A percentile compares a stretch with the other conserved stretches of the same genome.
phyloP scores from a whole-genome alignment of 495 filamentous ascomycete genomes.

The Alectoria sarmentosa region DNA sequence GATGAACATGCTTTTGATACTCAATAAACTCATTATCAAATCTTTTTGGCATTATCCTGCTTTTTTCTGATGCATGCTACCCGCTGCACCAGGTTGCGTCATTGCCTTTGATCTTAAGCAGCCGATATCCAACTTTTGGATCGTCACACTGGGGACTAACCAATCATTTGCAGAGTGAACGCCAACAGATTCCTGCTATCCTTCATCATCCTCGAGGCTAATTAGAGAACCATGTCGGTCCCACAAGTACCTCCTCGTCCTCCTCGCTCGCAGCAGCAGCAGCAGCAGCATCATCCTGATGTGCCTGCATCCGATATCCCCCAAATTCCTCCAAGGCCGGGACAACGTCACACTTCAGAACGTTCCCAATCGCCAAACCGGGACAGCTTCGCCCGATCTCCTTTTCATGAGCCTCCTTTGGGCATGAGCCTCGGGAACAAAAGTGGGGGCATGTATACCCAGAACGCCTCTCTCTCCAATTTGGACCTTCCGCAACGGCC shows the following conservation, averaged over 20 bases:
- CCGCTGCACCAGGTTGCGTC: background rate
- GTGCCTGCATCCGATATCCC: constrained; percentile 36
- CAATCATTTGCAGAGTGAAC: constrained; percentile 6
- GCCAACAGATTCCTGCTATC: background rate
- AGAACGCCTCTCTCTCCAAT: constrained; percentile 34
- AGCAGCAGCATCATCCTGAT: constrained; percentile 28
- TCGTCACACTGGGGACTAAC: constrained; percentile 11
- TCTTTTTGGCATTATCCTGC: background rate
- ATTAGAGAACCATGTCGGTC: constrained; percentile 35
- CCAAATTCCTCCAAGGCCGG: constrained; percentile 63
- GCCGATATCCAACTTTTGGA: constrained; percentile 6
- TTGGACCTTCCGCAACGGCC: constrained; percentile 52
- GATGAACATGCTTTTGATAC: background rate
- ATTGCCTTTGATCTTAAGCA: constrained; percentile 9
- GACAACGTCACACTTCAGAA: constrained; percentile 51
- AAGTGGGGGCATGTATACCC: constrained; percentile 30
- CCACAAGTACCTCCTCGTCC: constrained; percentile 47
- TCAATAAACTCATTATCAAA: constrained; percentile 11
- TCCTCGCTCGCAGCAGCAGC: constrained; percentile 39
- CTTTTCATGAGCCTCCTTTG: constrained; percentile 62
- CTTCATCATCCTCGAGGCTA: background rate
- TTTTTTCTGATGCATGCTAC: background rate
- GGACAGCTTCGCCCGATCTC: constrained; percentile 75
- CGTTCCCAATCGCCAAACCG: constrained; percentile 72
- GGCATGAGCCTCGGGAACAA: constrained; percentile 39